Conservation (phyloP, 305 asterid species). For the Rubia tinctorum region DNA sequence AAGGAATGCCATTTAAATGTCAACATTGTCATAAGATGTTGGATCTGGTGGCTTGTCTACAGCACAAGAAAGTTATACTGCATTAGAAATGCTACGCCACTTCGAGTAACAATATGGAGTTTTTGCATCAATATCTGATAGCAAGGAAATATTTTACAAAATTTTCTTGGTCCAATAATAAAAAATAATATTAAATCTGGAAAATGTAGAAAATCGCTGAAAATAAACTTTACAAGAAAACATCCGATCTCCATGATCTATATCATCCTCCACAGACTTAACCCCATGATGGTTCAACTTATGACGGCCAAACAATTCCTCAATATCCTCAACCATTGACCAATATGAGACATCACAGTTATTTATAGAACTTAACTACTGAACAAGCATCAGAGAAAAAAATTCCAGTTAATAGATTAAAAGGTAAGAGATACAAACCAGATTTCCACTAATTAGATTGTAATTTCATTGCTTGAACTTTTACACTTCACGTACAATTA, state of each 20-base stretch:
- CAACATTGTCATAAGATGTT: not conserved
- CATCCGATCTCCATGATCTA: not conserved
- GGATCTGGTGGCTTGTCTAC: not conserved
- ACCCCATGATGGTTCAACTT: not conserved
- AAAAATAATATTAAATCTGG: not conserved
- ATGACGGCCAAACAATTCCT: not conserved
- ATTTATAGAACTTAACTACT: not conserved
- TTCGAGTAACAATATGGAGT: not conserved
- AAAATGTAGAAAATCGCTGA: not conserved
- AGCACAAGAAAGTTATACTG: not conserved
- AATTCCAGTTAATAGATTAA: not conserved
- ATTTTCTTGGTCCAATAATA: not conserved
- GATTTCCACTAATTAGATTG: not conserved
- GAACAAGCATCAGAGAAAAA: constrained; percentile 3
- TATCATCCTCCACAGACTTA: not conserved
- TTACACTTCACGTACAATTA: constrained; percentile 1
- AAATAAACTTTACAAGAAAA: not conserved
- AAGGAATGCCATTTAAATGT: not conserved
- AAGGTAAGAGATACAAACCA: not conserved
- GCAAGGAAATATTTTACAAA: not conserved
- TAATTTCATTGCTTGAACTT: not conserved
- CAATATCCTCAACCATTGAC: not conserved
- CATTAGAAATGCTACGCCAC: not conserved
- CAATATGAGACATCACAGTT: not conserved
- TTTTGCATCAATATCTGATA: not conserved